Conservation (phyloP, 2,329 filamentous ascomycete genomes). For the Nemania bipapillata region DNA sequence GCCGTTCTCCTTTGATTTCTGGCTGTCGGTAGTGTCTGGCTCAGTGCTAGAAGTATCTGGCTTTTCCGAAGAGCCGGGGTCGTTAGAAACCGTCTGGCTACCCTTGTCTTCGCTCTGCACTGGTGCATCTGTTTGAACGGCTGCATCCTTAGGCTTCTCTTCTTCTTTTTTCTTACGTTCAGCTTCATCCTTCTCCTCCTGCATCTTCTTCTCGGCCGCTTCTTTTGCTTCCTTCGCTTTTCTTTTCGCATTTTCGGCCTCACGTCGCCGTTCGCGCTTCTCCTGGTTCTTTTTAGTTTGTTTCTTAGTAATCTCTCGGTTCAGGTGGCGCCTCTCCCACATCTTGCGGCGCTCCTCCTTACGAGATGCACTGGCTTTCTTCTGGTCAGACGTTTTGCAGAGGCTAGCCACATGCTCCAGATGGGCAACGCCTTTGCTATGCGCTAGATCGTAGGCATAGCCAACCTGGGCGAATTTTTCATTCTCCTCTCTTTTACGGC, state of each 20-base stretch:
- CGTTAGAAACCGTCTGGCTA: slow-evolving; percentile 41
- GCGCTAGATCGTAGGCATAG: slow-evolving; percentile 68
- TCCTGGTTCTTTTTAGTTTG: slow-evolving; percentile 56
- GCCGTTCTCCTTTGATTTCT: slow-evolving; percentile 25
- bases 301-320: slow-evolving; percentile 53
- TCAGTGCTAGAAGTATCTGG: slow-evolving; percentile 32
- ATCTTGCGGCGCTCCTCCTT: slow-evolving; percentile 59
- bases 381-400: slow-evolving; percentile 61
- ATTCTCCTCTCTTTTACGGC: slow-evolving; percentile 60
- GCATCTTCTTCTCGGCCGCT: slow-evolving; percentile 41
- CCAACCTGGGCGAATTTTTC: slow-evolving; percentile 70
- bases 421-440: slow-evolving; percentile 66
- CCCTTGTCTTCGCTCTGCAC: slow-evolving; percentile 46
- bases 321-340: slow-evolving; percentile 61
- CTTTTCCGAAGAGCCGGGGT: slow-evolving; percentile 33
- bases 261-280: slow-evolving; percentile 52
- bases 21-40: slow-evolving; percentile 22
- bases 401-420: slow-evolving; percentile 63
- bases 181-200: slow-evolving; percentile 42
- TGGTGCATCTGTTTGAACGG: slow-evolving; percentile 49
- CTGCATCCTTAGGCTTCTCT: slow-evolving; percentile 48
- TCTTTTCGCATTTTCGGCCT: slow-evolving; percentile 54
- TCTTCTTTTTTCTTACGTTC: slow-evolving; percentile 45
- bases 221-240: slow-evolving; percentile 52
- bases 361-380: slow-evolving; percentile 61